phyloP scores from a whole-genome alignment of 2,329 filamentous ascomycete genomes.

The Stachybotrys chartarum region DNA sequence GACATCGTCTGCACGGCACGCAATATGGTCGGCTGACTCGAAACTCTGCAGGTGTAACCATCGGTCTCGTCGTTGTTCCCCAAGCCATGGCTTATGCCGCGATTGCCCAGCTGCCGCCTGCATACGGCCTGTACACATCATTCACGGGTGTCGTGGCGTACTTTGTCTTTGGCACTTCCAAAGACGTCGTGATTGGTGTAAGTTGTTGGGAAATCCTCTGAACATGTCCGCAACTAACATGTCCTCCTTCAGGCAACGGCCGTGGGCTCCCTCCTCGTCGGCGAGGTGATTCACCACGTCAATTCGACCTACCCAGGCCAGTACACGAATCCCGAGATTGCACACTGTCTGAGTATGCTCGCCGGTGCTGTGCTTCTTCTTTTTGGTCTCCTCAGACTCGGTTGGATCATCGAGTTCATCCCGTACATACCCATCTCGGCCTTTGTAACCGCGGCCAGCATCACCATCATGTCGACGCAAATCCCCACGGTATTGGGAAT shows the following conservation, averaged over 20 bases:
- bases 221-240: neutral
- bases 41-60: neutral
- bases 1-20: neutral
- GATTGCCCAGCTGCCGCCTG: conserved; percentile 57
- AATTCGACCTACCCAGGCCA: conserved; percentile 22
- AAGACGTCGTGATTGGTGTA: conserved; percentile 74
- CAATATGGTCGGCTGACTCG: neutral
- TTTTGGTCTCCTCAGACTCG: conserved; percentile 37
- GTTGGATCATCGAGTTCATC: conserved; percentile 45
- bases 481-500: conserved; percentile 37
- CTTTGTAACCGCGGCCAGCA: conserved; percentile 43
- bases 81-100: conserved; percentile 47
- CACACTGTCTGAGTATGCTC: conserved; percentile 36
- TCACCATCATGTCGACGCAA: conserved; percentile 43
- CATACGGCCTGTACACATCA: conserved; percentile 74
- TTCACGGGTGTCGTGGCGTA: conserved; percentile 76
- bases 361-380: conserved; percentile 34
- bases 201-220: conserved; percentile 3
- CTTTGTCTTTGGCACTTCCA: conserved; percentile 79
- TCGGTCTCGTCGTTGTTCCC: neutral
- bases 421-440: conserved; percentile 41
- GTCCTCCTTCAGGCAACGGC: conserved; percentile 42
- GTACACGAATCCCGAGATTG: conserved; percentile 32
- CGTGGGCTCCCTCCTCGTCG: conserved; percentile 43
- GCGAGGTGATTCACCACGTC: conserved; percentile 35